phyloP scores from a whole-genome alignment of 1,139 yeast species.

The Sugiyamaella pinicola region DNA sequence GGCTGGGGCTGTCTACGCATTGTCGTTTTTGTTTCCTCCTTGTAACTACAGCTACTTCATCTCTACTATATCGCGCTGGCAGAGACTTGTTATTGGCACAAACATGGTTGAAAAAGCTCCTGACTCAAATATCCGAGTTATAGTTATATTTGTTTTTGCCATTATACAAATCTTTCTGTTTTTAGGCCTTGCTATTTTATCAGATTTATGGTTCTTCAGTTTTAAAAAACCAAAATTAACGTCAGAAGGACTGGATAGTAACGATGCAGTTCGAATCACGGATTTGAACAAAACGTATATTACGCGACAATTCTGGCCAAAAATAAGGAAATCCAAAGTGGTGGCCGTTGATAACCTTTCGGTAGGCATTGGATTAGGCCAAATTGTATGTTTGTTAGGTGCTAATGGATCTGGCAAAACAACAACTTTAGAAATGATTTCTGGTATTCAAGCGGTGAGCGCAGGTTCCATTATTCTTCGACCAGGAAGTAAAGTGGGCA shows the following conservation, averaged over 20 bases:
- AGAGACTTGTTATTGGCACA: slow-evolving; percentile 29
- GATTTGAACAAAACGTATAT: slow-evolving; percentile 35
- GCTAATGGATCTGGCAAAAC: slow-evolving; percentile 48
- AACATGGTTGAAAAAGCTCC: slow-evolving; percentile 38
- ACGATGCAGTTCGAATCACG: slow-evolving; percentile 31
- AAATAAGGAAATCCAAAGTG: slow-evolving; percentile 28
- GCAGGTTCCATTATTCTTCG: slow-evolving; percentile 37
- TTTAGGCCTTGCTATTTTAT: slow-evolving; percentile 33
- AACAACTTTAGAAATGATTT: slow-evolving; percentile 44
- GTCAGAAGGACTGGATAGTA: slow-evolving; percentile 22
- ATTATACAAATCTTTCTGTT: slow-evolving; percentile 38
- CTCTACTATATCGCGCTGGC: slow-evolving; percentile 39
- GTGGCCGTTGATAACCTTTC: slow-evolving; percentile 40
- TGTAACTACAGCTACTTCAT: slow-evolving; percentile 41
- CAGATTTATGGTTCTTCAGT: slow-evolving; percentile 38
- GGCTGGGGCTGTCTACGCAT: slow-evolving; percentile 36
- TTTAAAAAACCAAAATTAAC: slow-evolving; percentile 23
- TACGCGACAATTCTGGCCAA: slow-evolving; percentile 17
- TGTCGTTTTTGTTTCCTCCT: slow-evolving; percentile 44
- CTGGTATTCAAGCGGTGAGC: slow-evolving; percentile 41
- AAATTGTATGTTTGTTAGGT: slow-evolving; percentile 43
- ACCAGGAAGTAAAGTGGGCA: slow-evolving; percentile 39
- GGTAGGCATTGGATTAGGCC: slow-evolving; percentile 37
- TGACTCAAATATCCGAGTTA: slow-evolving; percentile 34
- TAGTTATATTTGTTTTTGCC: slow-evolving; percentile 40